Evolutionary conservation across 805 yeast species (phyloP).

Genomic region (Maudiozyma serrabonitensis): DNA sequence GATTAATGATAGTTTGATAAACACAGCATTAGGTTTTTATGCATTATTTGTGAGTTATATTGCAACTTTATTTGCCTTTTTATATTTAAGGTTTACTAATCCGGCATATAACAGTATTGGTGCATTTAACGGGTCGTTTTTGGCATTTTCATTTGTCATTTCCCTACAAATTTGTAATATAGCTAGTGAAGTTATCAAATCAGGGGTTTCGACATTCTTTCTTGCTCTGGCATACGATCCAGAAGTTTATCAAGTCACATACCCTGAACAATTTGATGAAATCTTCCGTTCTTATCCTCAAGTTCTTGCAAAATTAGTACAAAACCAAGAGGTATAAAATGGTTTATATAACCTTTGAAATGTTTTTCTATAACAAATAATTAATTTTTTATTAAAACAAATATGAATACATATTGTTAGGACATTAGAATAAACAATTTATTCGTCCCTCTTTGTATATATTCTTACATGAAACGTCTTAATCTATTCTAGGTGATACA

Average conservation of each 20-base stretch:
- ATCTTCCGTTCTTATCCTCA: conserved; percentile 59
- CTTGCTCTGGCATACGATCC: conserved; percentile 81
- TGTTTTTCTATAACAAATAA: background rate
- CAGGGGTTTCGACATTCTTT: conserved; percentile 77
- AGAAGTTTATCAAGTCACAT: conserved; percentile 62
- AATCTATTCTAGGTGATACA: conserved; percentile 37
- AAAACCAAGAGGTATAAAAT: conserved; percentile 14
- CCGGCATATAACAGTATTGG: conserved; percentile 58
- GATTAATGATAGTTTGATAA: conserved; percentile 74
- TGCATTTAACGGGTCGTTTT: conserved; percentile 55
- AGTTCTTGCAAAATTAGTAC: conserved; percentile 46
- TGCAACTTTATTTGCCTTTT: conserved; percentile 51
- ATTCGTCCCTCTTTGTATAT: background rate
- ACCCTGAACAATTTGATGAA: conserved; percentile 59
- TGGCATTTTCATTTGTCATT: conserved; percentile 65
- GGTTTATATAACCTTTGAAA: background rate
- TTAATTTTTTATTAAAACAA: too few relatives aligned
- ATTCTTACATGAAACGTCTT: background rate
- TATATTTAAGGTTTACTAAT: conserved; percentile 56
- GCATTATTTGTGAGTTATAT: conserved; percentile 61
- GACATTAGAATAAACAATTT: background rate
- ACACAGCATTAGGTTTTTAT: conserved; percentile 70
- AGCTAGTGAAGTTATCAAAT: conserved; percentile 62
- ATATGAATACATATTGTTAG: too few relatives aligned
- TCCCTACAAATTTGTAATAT: conserved; percentile 68